phyloP scores from a whole-genome alignment of 2,329 filamentous ascomycete genomes.

The Colletotrichum plurivorum region DNA sequence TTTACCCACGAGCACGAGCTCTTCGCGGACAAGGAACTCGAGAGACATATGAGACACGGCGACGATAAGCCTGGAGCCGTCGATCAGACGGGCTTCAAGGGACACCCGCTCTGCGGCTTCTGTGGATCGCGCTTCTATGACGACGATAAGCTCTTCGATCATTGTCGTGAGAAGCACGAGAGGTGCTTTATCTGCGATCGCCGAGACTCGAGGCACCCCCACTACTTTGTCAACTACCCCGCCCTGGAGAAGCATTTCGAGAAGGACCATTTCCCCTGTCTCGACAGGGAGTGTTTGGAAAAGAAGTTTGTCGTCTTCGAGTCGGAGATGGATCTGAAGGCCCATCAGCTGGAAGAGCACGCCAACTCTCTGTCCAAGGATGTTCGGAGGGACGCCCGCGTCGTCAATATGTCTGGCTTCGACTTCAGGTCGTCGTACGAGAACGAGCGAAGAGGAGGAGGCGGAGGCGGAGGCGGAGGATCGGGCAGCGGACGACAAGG shows the following conservation, averaged over 20 bases:
- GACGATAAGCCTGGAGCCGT: constrained; percentile 91
- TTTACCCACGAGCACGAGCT: constrained; percentile 98
- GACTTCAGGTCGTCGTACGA: constrained; percentile 83
- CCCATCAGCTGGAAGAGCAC: constrained; percentile 89
- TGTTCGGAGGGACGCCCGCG: constrained; percentile 83
- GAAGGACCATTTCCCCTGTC: constrained; percentile 88
- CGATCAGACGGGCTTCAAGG: constrained; percentile 96
- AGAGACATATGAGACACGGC: constrained; percentile 89
- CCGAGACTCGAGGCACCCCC: constrained; percentile 76
- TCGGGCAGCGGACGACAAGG: constrained; percentile 50
- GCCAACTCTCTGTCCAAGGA: constrained; percentile 86
- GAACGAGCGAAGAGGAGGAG: constrained; percentile 66
- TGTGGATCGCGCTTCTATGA: constrained; percentile 95
- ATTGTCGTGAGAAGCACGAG: constrained; percentile 95
- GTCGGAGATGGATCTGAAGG: constrained; percentile 94
- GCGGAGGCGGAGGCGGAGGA: constrained; percentile 57
- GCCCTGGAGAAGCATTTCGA: constrained; percentile 89
- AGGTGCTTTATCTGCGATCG: constrained; percentile 95
- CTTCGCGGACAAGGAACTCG: constrained; percentile 84
- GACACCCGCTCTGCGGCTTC: constrained; percentile 94
- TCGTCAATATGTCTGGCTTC: constrained; percentile 90
- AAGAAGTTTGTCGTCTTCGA: constrained; percentile 99
- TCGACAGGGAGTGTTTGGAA: constrained; percentile 89
- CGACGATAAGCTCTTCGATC: constrained; percentile 92
- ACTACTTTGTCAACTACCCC: constrained; percentile 93